Conservation (phyloP, 2,329 filamentous ascomycete species). For the Fusarium sp. region DNA sequence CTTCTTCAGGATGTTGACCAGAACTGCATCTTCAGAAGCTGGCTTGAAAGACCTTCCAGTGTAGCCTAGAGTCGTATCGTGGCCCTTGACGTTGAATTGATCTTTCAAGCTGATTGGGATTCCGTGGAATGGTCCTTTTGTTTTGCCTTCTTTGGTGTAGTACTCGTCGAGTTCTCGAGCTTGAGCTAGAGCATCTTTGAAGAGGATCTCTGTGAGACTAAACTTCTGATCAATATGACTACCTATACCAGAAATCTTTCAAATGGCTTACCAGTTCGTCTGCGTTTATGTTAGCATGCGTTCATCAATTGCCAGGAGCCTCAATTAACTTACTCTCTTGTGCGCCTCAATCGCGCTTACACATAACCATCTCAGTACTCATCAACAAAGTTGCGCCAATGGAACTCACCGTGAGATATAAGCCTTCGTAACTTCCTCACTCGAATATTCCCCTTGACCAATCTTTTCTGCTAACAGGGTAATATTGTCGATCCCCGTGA, state of each 20-base stretch:
- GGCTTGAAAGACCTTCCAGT: constrained; percentile 61
- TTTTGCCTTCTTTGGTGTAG: neutral
- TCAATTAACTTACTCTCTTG: constrained; percentile 11
- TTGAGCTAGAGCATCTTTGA: constrained; percentile 32
- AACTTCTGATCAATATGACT: fast-evolving
- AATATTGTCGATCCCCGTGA: constrained; percentile 10
- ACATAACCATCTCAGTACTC: neutral
- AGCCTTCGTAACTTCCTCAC: neutral
- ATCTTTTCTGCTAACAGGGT: neutral
- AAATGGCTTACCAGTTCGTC: constrained; percentile 25
- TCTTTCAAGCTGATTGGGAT: constrained; percentile 59
- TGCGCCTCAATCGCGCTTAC: constrained; percentile 23
- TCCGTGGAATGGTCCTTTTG: constrained; percentile 35
- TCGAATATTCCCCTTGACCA: neutral
- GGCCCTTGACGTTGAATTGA: constrained; percentile 68
- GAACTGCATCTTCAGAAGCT: constrained; percentile 58
- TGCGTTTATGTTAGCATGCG: too few species aligned
- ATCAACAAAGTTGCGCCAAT: fast-evolving
- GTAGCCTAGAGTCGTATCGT: constrained; percentile 69
- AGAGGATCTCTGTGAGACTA: constrained; percentile 32
- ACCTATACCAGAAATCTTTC: fast-evolving
- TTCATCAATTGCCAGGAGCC: too few species aligned
- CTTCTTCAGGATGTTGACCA: constrained; percentile 60
- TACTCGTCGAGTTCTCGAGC: constrained; percentile 29
- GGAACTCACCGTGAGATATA: constrained; percentile 21